phyloP scores from a whole-genome alignment of 495 filamentous ascomycete species.

The Durotheca rogersii region DNA sequence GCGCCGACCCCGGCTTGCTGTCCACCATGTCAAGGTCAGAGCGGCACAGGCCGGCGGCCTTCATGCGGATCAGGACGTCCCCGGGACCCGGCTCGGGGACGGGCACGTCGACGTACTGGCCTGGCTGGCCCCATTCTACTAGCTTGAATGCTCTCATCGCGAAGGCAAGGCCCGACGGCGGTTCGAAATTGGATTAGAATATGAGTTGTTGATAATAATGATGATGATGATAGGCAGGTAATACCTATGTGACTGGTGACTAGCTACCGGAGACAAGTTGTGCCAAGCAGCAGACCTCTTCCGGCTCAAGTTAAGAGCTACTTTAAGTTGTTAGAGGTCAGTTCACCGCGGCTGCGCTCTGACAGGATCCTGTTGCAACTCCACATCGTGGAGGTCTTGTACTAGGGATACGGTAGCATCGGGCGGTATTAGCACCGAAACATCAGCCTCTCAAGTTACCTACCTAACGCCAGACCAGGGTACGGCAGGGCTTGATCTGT shows the following conservation, averaged over 20 bases:
- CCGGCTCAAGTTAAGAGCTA: background rate
- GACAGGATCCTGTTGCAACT: background rate
- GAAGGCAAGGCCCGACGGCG: too few relatives aligned
- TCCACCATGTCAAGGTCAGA: conserved; percentile 51
- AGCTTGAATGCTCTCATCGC: conserved; percentile 19
- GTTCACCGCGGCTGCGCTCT: background rate
- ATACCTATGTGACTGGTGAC: too few relatives aligned
- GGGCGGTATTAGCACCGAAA: background rate
- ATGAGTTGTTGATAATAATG: too few relatives aligned
- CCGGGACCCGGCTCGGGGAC: conserved; percentile 6
- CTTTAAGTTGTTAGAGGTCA: too few relatives aligned
- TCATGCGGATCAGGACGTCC: conserved; percentile 52
- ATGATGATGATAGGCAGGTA: too few relatives aligned
- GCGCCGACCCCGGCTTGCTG: conserved; percentile 11
- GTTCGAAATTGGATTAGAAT: too few relatives aligned
- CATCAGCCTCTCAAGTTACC: background rate
- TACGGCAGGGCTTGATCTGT: too few relatives aligned
- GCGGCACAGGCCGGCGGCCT: conserved; percentile 51
- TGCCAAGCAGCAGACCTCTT: background rate
- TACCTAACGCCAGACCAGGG: too few relatives aligned
- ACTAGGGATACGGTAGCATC: background rate
- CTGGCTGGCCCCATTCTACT: conserved; percentile 16
- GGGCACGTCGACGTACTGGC: conserved; percentile 14
- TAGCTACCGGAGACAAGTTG: too few relatives aligned
- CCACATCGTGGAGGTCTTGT: background rate